Conservation (phyloP, 139 green algal genomes). For the Pycnococcus provasolii region DNA sequence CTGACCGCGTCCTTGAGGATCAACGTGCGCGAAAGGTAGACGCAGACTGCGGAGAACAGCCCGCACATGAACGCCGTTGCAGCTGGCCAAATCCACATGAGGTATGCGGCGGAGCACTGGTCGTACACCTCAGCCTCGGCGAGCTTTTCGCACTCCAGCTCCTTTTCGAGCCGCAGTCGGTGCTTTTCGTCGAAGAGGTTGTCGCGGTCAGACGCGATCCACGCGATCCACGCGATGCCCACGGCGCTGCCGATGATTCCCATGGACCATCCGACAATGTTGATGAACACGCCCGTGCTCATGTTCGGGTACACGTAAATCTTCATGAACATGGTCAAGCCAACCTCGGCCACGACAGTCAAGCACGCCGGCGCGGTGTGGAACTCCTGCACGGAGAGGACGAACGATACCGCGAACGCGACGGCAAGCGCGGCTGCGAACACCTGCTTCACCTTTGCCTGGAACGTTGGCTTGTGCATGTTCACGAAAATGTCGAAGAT, state of each 20-base stretch:
- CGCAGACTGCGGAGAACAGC: neutral
- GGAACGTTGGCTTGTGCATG: no score
- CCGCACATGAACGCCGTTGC: neutral
- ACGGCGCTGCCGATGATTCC: neutral
- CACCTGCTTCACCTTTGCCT: no score
- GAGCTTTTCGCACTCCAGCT: neutral
- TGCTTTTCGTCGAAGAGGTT: constrained; percentile 7
- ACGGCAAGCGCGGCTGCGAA: neutral
- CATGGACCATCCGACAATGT: neutral
- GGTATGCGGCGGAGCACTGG: constrained; percentile 6
- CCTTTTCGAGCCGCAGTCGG: neutral
- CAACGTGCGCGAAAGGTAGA: neutral
- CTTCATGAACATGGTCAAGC: neutral
- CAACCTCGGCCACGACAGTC: neutral
- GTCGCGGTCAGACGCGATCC: neutral
- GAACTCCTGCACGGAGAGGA: neutral
- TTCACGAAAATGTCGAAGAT: no score
- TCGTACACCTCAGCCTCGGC: neutral
- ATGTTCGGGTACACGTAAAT: neutral
- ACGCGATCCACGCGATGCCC: constrained; percentile 9
- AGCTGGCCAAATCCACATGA: constrained; percentile 2
- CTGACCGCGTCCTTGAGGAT: no score
- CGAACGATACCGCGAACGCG: neutral
- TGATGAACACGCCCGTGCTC: neutral
- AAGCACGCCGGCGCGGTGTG: no score